These are phyloP conservation scores for Clavulina sp. DNA, from an alignment of 768 basidiomycete species.

Conservation along the genomic window DNA sequence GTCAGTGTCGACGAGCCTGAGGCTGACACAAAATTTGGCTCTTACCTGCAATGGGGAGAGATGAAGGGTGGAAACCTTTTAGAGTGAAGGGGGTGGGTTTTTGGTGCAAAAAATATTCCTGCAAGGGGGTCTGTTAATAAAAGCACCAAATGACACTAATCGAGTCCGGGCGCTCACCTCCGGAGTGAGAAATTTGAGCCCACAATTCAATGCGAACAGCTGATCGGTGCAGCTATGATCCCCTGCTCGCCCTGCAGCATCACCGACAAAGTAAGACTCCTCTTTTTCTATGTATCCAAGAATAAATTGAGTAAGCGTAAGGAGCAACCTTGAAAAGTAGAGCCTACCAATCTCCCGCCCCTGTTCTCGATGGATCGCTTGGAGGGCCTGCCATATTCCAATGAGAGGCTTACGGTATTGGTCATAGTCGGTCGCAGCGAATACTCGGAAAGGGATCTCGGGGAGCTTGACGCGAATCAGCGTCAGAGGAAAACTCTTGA, in stretches of 20 bases:
- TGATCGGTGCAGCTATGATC: slow-evolving; percentile 75
- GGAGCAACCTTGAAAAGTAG: neutral
- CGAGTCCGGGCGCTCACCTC: slow-evolving; percentile 40
- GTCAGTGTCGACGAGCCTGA: slow-evolving; percentile 1
- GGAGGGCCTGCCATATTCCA: slow-evolving; percentile 69
- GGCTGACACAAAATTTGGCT: slow-evolving; percentile 3
- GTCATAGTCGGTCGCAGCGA: slow-evolving; percentile 63
- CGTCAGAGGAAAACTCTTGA: slow-evolving; percentile 13
- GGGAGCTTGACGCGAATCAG: slow-evolving; percentile 32
- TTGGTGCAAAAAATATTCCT: slow-evolving; percentile 66
- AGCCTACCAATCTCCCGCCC: slow-evolving; percentile 43
- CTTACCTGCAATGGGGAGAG: slow-evolving; percentile 21
- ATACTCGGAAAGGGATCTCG: slow-evolving; percentile 53
- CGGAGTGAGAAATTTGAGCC: slow-evolving; percentile 60
- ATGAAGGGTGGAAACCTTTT: slow-evolving; percentile 50
- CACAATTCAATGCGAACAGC: slow-evolving; percentile 69
- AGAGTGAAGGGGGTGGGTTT: slow-evolving; percentile 30
- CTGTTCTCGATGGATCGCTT: slow-evolving; percentile 38
- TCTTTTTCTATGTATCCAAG: slow-evolving; percentile 32
- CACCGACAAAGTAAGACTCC: slow-evolving; percentile 67
- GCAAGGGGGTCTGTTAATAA: neutral
- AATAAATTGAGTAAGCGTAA: neutral
- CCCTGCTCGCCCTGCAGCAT: slow-evolving; percentile 63
- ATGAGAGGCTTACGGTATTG: slow-evolving; percentile 71
- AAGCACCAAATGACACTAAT: neutral